Conservation (phyloP, 495 filamentous ascomycete genomes). For the Penicillium canescens region DNA sequence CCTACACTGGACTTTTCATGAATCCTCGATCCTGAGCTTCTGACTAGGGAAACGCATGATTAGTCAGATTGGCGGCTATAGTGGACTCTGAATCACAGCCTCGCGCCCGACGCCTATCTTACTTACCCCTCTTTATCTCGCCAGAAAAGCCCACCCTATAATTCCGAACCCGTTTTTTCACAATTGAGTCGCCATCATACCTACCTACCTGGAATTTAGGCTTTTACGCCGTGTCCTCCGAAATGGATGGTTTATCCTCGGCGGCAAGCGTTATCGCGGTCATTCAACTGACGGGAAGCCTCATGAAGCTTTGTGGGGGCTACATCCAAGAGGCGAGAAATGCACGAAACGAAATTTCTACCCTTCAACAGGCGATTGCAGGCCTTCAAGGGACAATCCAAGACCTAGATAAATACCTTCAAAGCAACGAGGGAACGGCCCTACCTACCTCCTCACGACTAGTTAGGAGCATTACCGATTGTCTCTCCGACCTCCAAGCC, state of each 20-base stretch:
- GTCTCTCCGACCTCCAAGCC: constrained; percentile 23
- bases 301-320: constrained; percentile 30
- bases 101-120: neutral
- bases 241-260: constrained; percentile 21
- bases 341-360: constrained; percentile 26
- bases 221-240: constrained; percentile 8
- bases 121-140: constrained; percentile 10
- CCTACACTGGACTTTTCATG: too few species aligned
- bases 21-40: too few species aligned
- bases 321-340: constrained; percentile 31
- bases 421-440: constrained; percentile 12
- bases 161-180: constrained; percentile 1
- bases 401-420: constrained; percentile 20
- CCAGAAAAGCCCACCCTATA: constrained; percentile 3
- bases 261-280: constrained; percentile 25
- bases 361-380: constrained; percentile 19
- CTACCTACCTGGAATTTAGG: constrained; percentile 2
- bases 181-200: constrained; percentile 5
- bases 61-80: too few species aligned
- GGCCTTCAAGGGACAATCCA: constrained; percentile 19
- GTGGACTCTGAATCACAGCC: too few species aligned
- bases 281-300: constrained; percentile 26
- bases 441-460: constrained; percentile 21
- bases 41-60: too few species aligned
- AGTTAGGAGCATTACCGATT: constrained; percentile 20